Conservation (phyloP, 2,329 filamentous ascomycete species). For the Phialemoniopsis sp. region DNA sequence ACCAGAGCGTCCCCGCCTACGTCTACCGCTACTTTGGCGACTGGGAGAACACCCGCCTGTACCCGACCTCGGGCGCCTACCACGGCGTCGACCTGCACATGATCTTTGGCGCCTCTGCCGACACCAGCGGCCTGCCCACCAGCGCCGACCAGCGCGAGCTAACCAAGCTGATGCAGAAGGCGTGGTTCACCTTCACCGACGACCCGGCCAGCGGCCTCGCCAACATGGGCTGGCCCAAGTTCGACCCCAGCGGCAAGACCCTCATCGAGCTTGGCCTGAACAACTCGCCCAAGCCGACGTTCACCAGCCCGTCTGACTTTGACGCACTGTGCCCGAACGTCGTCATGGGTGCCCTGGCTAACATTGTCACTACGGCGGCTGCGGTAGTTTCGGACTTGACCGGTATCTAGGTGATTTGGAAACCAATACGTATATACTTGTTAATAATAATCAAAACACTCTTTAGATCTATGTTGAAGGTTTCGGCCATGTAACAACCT, state of each 20-base stretch:
- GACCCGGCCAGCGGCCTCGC: conserved; percentile 28
- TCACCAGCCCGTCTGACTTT: conserved; percentile 18
- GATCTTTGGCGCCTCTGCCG: conserved; percentile 35
- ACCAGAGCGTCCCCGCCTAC: conserved; percentile 32
- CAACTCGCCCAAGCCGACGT: conserved; percentile 14
- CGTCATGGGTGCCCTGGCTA: conserved; percentile 11
- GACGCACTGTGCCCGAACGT: conserved; percentile 16
- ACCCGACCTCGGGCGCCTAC: conserved; percentile 39
- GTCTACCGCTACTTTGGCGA: conserved; percentile 43
- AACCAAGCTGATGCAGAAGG: conserved; percentile 29
- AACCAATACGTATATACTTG: no score
- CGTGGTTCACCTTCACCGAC: conserved; percentile 33
- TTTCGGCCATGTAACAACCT: no score
- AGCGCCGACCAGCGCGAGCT: conserved; percentile 21
- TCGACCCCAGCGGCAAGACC: conserved; percentile 14
- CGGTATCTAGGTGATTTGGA: no score
- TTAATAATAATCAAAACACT: no score
- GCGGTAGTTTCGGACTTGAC: no score
- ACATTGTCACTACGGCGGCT: no score
- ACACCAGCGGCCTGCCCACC: conserved; percentile 30
- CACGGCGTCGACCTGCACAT: conserved; percentile 44
- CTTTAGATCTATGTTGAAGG: no score
- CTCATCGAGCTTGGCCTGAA: conserved; percentile 18
- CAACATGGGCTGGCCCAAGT: conserved; percentile 30
- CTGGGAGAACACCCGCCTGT: conserved; percentile 42